Evolutionary conservation across 768 basidiomycete genomes (phyloP), one percentile per base, ranked within the genome.

Genomic region (Stropharia rugosoannulata): DNA sequence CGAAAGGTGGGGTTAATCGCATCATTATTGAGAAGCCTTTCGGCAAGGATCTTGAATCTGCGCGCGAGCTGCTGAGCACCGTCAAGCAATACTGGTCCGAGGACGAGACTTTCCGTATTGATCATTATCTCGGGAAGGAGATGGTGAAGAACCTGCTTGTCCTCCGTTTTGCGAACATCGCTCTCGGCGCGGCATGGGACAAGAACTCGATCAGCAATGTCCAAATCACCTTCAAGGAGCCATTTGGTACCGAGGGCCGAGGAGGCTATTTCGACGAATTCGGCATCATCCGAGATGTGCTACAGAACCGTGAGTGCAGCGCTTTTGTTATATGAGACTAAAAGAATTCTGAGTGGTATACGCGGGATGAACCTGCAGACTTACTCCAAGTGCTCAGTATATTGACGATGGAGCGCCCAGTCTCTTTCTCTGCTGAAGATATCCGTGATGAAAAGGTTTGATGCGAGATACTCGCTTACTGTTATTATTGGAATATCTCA

Each of bases 211-310:
- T 99, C 76, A 86, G 84, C 74, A 98, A 95, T 67, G 94, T 99
- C 35, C 97, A 99, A 73, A 97, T 98, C 74, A 97, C 95, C 13
- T 98, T 98, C 85, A 98, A 98, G 78, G 97, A 98, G 73, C 94
- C 95, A 2, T 98, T 98, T 69, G 96, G 96, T 16, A 99, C 96
- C 46, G 97, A 99, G 70, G 96, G 96, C n/a, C 91, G 96, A 62
- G 96, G 96, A n/a, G 96, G 97, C 15, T 99, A 99, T 81, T 99
- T 99, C 76, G 96, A 99, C 71, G 95, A 98, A 74, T 99, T 98
- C 73, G 97, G 97, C 53, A 98, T 99, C 71, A 95, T 99, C 72
- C 89, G 96, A 68, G 96, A 99, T 72, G 80, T 99, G 56, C 78
- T 95, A 68, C 96, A 99, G 78, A 99, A 99, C 75, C 96, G 96